Percentiles rank a stretch among this genome's conserved stretches.
Evolutionary conservation across 2,329 filamentous ascomycete species (phyloP).

Genomic region (Fusarium dlaminii): DNA sequence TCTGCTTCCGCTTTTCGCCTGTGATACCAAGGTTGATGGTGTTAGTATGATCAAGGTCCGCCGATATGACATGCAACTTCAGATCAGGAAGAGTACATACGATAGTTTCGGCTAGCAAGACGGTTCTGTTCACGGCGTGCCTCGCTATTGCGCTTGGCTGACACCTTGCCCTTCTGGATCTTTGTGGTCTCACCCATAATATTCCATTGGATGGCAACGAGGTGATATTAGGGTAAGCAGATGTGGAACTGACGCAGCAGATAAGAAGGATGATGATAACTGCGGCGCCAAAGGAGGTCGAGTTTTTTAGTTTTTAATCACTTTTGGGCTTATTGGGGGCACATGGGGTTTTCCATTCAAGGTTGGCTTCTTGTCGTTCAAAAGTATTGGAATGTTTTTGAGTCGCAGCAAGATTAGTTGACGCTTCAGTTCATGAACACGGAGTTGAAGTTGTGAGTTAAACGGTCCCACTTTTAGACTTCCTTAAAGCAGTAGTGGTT

Average conservation of each 20-base stretch:
- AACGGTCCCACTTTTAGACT: neutral
- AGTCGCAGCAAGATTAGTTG: neutral
- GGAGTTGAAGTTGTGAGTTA: neutral
- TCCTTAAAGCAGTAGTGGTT: neutral
- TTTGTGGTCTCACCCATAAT: conserved; percentile 24
- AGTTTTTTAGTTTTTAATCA: neutral
- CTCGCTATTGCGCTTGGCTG: conserved; percentile 37
- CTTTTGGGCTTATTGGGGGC: neutral
- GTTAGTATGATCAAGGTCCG: conserved; percentile 18
- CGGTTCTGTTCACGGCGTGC: conserved; percentile 43
- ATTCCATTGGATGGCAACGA: neutral
- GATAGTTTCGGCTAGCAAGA: conserved; percentile 43
- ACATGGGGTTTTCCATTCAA: too few relatives aligned
- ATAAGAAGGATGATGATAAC: neutral
- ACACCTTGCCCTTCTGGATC: conserved; percentile 22
- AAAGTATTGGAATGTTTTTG: neutral
- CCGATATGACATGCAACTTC: conserved; percentile 8
- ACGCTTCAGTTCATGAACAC: neutral
- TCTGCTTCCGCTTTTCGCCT: conserved; percentile 57
- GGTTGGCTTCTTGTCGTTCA: neutral
- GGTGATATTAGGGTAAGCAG: conserved; percentile 3
- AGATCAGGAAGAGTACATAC: conserved; percentile 40
- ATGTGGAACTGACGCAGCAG: neutral
- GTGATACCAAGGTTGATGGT: neutral
- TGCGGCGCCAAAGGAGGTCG: neutral